Base-by-base conservation (phyloP, 2,329 filamentous ascomycete genomes). In the Colletotrichum incanum region DNA sequence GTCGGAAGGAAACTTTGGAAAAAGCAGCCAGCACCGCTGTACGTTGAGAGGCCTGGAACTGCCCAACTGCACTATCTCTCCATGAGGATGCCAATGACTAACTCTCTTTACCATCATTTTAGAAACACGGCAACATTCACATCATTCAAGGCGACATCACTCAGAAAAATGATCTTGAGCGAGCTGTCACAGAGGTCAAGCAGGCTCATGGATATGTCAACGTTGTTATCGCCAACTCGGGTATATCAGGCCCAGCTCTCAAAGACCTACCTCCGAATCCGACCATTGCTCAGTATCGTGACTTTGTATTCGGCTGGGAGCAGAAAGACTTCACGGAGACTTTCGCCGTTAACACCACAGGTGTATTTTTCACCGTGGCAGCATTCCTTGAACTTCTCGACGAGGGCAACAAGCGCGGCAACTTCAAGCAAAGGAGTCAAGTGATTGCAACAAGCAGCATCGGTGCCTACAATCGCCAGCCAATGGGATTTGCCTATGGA, bases 361-460 rank as follows among this genome's bases (percentile, higher is more conserved):
- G 88, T 11, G 87, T 92, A 0, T 93, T 91, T 79, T 93, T 93
- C 81, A 91, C 88, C 45, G 91, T 91, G 2, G 85, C 90, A 0
- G 92, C 91, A 0, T 93, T 94, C 75, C 82, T 95, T 1, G 91
- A 91, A 5, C 84, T 94, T 1, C 84, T 94, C 0, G 88, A 92
- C 74, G 87, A 86, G 11, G 90, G 89, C 0, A 89, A 90, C 28
- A 86, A 88, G 68, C 85, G 91, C 47, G 81, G 75, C 1, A 75
- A 76, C 34, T 61, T 76, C 14, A 50, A 74, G 56, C 75, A 78
- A 50, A 78, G 74, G 60, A 80, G 79, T 11, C 80, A 82, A 56
- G 76, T 81, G 28, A 76, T 82, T 39, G 80, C 93, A 72, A 93
- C 91, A 50, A 87, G 88, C 20, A 92, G 88, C 58, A 90, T 93